Conservation (phyloP, 2,329 filamentous ascomycete genomes). For the Dactylellina cionopaga region DNA sequence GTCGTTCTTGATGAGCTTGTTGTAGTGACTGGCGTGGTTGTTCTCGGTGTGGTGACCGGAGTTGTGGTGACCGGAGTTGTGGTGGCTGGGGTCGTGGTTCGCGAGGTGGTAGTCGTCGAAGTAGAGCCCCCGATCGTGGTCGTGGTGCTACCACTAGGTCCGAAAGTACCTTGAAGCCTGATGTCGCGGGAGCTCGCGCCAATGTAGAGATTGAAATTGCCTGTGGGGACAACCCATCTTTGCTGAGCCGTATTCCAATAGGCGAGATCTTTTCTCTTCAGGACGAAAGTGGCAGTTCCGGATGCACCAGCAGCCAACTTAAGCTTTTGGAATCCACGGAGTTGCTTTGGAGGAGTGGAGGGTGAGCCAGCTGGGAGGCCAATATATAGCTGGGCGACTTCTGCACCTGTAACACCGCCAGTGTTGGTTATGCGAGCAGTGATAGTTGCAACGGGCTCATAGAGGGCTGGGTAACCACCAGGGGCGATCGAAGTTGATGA, state of each 20-base stretch:
- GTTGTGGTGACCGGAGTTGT: slow-evolving; percentile 7
- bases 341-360: slow-evolving; percentile 64
- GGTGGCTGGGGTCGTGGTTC: slow-evolving; percentile 2
- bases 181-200: slow-evolving; percentile 54
- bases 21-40: slow-evolving; percentile 5
- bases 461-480: slow-evolving; percentile 74
- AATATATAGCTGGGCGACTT: slow-evolving; percentile 70
- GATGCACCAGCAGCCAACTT: slow-evolving; percentile 64
- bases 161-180: slow-evolving; percentile 45
- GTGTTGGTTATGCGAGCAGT: slow-evolving; percentile 70
- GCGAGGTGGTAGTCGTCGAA: slow-evolving; percentile 3
- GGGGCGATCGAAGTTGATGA: slow-evolving; percentile 30
- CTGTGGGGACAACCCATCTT: slow-evolving; percentile 69
- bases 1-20: slow-evolving; percentile 1
- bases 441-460: slow-evolving; percentile 65
- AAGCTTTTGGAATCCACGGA: slow-evolving; percentile 73
- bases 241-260: slow-evolving; percentile 71
- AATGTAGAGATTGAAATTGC: slow-evolving; percentile 56
- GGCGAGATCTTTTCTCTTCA: slow-evolving; percentile 71
- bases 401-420: slow-evolving; percentile 66
- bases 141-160: slow-evolving; percentile 42
- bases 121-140: slow-evolving; percentile 41
- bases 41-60: background rate
- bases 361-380: slow-evolving; percentile 68
- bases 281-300: slow-evolving; percentile 65